A percentile compares a stretch with the other conserved stretches of the same genome.
Evolutionary conservation across 352 stramenopile species (phyloP).

Genomic region (Globisporangium echinulatum): DNA sequence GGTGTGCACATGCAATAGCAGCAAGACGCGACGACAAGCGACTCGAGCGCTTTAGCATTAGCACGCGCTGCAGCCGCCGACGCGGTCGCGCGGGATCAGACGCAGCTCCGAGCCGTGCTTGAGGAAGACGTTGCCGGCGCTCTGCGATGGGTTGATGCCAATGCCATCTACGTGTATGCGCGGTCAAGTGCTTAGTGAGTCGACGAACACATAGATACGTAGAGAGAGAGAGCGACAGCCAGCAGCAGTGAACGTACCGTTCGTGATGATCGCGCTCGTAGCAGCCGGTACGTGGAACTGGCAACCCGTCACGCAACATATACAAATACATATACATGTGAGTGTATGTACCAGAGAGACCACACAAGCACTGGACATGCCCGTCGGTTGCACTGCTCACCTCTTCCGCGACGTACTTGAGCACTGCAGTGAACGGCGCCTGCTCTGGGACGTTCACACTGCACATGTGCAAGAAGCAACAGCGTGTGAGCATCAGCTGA

Average conservation of each 20-base stretch:
- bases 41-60: not conserved
- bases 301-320: not conserved
- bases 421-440: conserved; percentile 74
- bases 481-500: no score
- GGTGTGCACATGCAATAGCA: not conserved
- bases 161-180: conserved; percentile 50
- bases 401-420: conserved; percentile 84
- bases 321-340: not conserved
- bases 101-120: conserved; percentile 82
- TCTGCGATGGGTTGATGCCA: conserved; percentile 82
- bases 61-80: conserved; percentile 30
- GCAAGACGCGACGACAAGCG: no score
- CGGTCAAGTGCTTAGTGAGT: no score
- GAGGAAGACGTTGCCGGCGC: conserved; percentile 75
- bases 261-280: conserved; percentile 87
- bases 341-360: conserved; percentile 8
- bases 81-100: conserved; percentile 78
- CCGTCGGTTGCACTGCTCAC: not conserved
- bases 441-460: conserved; percentile 79
- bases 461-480: not conserved
- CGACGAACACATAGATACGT: conserved; percentile 2
- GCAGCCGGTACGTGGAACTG: conserved; percentile 74
- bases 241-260: conserved; percentile 30
- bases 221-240: not conserved
- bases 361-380: no score